Base-by-base conservation (phyloP, 2,329 filamentous ascomycete genomes). In the Didymella lethalis region DNA sequence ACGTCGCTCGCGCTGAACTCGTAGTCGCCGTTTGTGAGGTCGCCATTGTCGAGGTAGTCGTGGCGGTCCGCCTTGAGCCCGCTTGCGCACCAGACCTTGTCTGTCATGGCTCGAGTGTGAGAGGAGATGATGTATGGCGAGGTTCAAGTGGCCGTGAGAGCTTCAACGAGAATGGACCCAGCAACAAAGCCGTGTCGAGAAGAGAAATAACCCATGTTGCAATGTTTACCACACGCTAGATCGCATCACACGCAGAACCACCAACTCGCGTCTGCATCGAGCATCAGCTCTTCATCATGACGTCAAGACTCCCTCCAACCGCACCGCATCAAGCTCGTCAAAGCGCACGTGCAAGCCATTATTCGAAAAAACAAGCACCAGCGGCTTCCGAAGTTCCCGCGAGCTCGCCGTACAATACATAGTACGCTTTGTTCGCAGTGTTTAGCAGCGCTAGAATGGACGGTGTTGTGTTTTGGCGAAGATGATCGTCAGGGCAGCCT, bases 401-500 rank as follows among this genome's bases (percentile, higher is more conserved):
- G 3, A 7, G 20, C 11, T 14, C 38, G 20, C 11, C 7, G 11
- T 18, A 48, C 46, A n/a, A 32, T 38, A 25, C 23, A 48, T 46
- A n/a, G 25, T 38, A 23, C 23, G 11, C 14, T 23, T 23, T 23
- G 41, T 46, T 53, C 38, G 16, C 4, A 11, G 31, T n/a, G 16
- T 8, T 16, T 4, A 29, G 28, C 16, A n/a, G 26, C n/a, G 38
- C 38, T 32, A 51, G 46, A 28, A 18, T 40, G 25, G 38, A 20
- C 18, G 38, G 18, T 40, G n/a, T 11, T 14, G 38, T 7, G 1
- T 46, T 2, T 18, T 29, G 43, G n/a, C 4, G 0, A n/a, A n/a
- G 44, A n/a, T 45, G 54, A 57, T 57, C 54, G 48, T 57, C 54
- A 57, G 48, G 48, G 54, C 36, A 40, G 36, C 18, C 36, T 40